A percentile compares a stretch with the other conserved stretches of the same genome.
These are phyloP conservation scores for Laguncularia racemosa DNA, from an alignment of 345 rosid species.

Conservation along the genomic window DNA sequence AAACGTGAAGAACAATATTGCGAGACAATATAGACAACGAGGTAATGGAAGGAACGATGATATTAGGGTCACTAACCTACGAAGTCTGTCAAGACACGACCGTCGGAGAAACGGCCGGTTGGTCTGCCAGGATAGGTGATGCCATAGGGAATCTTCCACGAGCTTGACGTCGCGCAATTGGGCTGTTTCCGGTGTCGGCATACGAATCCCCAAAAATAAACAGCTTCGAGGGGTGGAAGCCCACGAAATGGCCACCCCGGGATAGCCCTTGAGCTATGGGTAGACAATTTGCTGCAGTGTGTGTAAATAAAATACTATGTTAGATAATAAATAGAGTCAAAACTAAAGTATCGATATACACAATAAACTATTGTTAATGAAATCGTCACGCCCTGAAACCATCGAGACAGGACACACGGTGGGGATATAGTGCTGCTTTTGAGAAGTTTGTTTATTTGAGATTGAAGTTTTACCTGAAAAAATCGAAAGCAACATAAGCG, in stretches of 20 bases:
- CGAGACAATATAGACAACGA: not conserved
- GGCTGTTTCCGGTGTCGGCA: conserved; percentile 56
- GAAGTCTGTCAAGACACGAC: conserved; percentile 48
- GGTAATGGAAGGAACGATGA: not conserved
- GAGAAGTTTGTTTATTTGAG: too few species aligned
- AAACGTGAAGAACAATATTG: too few species aligned
- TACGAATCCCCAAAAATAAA: conserved; percentile 75
- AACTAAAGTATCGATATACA: too few species aligned
- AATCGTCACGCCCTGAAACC: too few species aligned
- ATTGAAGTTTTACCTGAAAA: too few species aligned
- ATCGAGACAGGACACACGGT: too few species aligned
- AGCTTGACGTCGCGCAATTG: conserved; percentile 10
- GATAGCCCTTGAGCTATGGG: not conserved
- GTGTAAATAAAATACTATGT: too few species aligned
- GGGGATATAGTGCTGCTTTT: too few species aligned
- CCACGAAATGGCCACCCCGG: not conserved
- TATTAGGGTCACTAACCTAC: conserved; percentile 22
- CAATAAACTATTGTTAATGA: too few species aligned
- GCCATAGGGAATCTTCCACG: conserved; percentile 62
- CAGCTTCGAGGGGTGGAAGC: conserved; percentile 31
- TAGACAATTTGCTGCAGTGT: too few species aligned
- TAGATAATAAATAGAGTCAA: too few species aligned
- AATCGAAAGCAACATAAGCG: too few species aligned
- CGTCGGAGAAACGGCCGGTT: conserved; percentile 54
- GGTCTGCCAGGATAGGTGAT: conserved; percentile 59